phyloP scores from a whole-genome alignment of 345 rosid genomes.

The Corchorus capsularis region DNA sequence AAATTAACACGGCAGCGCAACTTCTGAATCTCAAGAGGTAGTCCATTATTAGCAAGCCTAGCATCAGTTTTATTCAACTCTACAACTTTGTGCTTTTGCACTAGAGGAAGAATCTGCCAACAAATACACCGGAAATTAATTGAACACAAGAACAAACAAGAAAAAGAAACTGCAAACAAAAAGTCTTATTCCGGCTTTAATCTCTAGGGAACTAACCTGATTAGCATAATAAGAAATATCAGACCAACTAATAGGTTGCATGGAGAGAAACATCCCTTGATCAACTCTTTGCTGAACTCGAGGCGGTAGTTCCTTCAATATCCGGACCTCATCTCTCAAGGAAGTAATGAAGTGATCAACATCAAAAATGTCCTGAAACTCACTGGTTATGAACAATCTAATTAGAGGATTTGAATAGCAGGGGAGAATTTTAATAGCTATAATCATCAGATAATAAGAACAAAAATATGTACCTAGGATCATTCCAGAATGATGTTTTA shows the following conservation, averaged over 20 bases:
- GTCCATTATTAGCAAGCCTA: constrained; percentile 84
- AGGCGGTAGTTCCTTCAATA: constrained; percentile 79
- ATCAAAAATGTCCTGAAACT: constrained; percentile 92
- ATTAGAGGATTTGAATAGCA: constrained; percentile 19
- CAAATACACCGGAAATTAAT: constrained; percentile 22
- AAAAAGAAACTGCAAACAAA: not conserved
- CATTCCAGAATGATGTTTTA: constrained; percentile 95
- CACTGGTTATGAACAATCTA: constrained; percentile 48
- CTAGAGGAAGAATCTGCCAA: constrained; percentile 86
- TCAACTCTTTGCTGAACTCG: constrained; percentile 75
- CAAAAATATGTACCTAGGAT: constrained; percentile 61
- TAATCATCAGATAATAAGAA: not conserved
- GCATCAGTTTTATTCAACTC: constrained; percentile 89
- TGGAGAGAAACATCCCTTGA: constrained; percentile 57
- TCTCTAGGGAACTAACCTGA: constrained; percentile 49
- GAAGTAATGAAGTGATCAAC: constrained; percentile 88
- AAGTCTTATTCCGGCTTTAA: not conserved
- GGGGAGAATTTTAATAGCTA: not conserved
- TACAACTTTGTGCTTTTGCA: constrained; percentile 77
- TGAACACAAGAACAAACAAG: constrained; percentile 1
- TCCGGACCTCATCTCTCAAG: constrained; percentile 89
- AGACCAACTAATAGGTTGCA: constrained; percentile 97
- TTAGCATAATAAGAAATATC: constrained; percentile 75
- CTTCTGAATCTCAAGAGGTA: constrained; percentile 83
- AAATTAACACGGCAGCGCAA: constrained; percentile 90